Evolutionary conservation across 106 monocot species (phyloP), one percentile per base, ranked within the genome.

Genomic region (Dioscorea dumetorum): DNA sequence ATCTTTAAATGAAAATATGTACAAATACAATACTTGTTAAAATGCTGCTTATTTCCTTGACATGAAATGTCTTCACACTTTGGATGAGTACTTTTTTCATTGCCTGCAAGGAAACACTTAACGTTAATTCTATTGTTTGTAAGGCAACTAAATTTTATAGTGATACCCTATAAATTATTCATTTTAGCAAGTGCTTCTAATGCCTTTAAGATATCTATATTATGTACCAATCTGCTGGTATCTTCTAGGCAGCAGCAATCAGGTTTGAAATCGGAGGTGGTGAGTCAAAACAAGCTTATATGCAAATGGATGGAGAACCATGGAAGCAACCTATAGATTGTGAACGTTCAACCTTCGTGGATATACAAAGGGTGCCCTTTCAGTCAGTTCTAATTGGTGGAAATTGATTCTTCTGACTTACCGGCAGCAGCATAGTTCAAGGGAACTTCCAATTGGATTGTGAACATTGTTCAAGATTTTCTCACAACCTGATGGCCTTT

Each of bases 241-340:
- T 58, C 17, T 63, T 61, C 41, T 59, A 95, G 95, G 91, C 95
- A 33, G 85, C 88, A 50, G 91, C 79, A 22, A 74, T 95, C 50
- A 86, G 88, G 69, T 63, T 95, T 49, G 95, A 95, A 72, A 70
- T 95, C 11, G 80, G 91, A 73, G 95, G 86, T 0, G 82, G 88
- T 14, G 73, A 75, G 41, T 88, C 88, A 86, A 88, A 84, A 71
- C 63, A 79, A 18, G 83, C 88, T 20, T 95, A 82, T 67, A 73
- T 95, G 84, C 91, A 95, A 71, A 95, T 87, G 75, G 95, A 95
- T 74, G 95, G 95, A 19, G 95, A 95, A 64, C 95, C 95, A 62
- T 95, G 95, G 91, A 91, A 82, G 66, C 95, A 95, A 50, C 79
- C 78, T 24, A 74, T 95, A 53, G 52, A 49, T 4, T 71, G 70